phyloP scores from a whole-genome alignment of 306 rosid species.

The Morella rubra region DNA sequence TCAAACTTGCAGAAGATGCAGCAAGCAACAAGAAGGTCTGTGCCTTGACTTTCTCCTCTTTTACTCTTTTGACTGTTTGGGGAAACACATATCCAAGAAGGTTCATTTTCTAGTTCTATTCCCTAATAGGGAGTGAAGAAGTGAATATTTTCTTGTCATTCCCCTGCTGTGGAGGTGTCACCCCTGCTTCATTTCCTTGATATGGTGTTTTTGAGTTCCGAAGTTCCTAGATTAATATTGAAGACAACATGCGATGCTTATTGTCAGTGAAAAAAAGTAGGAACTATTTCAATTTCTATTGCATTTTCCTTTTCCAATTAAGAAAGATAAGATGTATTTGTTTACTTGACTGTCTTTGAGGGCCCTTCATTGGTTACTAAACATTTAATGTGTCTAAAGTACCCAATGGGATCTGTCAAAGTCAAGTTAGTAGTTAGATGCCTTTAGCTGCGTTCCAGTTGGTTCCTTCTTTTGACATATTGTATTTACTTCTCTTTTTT shows the following conservation, averaged over 20 bases:
- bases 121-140: slow-evolving; percentile 9
- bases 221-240: not conserved
- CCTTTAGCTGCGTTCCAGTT: not conserved
- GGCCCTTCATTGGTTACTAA: not conserved
- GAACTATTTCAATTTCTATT: too few species aligned
- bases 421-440: not conserved
- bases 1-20: slow-evolving; percentile 96
- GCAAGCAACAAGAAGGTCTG: slow-evolving; percentile 86
- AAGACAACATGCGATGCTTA: not conserved
- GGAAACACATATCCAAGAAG: slow-evolving; percentile 11
- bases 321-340: not conserved
- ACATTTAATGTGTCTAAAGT: not conserved
- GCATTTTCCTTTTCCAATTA: too few species aligned
- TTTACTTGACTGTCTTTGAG: not conserved
- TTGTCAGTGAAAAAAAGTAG: not conserved
- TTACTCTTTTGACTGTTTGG: slow-evolving; percentile 2
- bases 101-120: not conserved
- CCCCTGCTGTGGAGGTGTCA: not conserved
- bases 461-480: not conserved
- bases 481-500: slow-evolving; percentile 19
- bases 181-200: not conserved
- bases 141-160: not conserved
- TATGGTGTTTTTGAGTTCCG: too few species aligned
- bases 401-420: not conserved
- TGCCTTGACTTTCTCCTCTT: slow-evolving; percentile 23